phyloP scores from a whole-genome alignment of 2,329 filamentous ascomycete genomes.

The Ophiostoma tasmaniense region DNA sequence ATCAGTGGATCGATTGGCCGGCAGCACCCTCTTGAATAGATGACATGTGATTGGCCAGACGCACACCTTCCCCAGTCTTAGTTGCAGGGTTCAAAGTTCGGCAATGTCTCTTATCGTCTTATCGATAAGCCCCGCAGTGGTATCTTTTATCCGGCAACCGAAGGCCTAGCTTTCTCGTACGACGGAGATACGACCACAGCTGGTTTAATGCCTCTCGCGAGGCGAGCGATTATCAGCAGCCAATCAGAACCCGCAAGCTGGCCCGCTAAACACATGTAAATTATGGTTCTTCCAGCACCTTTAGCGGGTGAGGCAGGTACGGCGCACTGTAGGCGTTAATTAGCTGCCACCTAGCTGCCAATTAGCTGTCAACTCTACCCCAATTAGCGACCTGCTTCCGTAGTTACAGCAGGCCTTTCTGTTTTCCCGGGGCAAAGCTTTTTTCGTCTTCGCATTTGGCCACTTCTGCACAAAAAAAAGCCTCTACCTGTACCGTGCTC shows the following conservation, averaged over 20 bases:
- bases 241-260: slow-evolving; percentile 10
- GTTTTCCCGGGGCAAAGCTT: slow-evolving; percentile 8
- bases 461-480: slow-evolving; percentile 7
- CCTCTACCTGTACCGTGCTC: slow-evolving; percentile 2
- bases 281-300: not conserved
- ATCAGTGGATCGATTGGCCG: slow-evolving; percentile 5
- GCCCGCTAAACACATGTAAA: slow-evolving; percentile 1
- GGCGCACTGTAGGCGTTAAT: not conserved
- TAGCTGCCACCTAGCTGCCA: not conserved
- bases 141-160: slow-evolving; percentile 18
- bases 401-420: not conserved
- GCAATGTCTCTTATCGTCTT: slow-evolving; percentile 14
- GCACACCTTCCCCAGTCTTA: not conserved
- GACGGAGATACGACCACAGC: slow-evolving; percentile 20
- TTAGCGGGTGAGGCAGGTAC: not conserved
- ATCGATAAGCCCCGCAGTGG: slow-evolving; percentile 10
- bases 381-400: not conserved
- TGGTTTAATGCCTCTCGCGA: slow-evolving; percentile 6
- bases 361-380: not conserved
- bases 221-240: not conserved
- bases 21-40: not conserved
- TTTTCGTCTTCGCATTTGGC: slow-evolving; percentile 1
- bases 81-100: not conserved
- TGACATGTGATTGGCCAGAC: not conserved
- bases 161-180: slow-evolving; percentile 14